These are phyloP conservation scores for Pleurotus sapidus DNA, from an alignment of 768 basidiomycete species.

Conservation along the genomic window DNA sequence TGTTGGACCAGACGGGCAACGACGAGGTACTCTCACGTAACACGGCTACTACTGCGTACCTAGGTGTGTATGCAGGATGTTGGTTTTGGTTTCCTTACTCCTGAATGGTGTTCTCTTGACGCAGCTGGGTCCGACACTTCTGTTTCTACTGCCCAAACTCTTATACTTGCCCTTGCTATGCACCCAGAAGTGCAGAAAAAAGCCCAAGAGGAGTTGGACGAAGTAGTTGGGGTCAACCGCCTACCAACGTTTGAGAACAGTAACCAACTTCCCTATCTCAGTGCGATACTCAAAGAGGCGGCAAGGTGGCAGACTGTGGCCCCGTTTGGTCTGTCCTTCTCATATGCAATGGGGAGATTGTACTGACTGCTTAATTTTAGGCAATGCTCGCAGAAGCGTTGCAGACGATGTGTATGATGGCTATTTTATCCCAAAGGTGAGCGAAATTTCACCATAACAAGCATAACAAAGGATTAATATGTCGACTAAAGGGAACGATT, in stretches of 20 bases:
- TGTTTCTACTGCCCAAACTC: slow-evolving; percentile 9
- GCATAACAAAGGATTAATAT: background rate
- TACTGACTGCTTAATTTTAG: slow-evolving; percentile 13
- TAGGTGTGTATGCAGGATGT: no score
- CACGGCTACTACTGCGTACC: no score
- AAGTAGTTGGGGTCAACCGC: slow-evolving; percentile 15
- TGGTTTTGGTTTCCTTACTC: background rate
- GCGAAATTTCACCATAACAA: background rate
- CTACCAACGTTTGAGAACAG: slow-evolving; percentile 15
- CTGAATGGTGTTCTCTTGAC: background rate
- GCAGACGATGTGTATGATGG: slow-evolving; percentile 32
- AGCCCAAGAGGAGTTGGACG: slow-evolving; percentile 16
- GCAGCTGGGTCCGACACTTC: slow-evolving; percentile 10
- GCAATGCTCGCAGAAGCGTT: slow-evolving; percentile 22
- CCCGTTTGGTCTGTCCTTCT: slow-evolving; percentile 8
- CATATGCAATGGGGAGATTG: background rate
- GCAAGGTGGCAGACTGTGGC: slow-evolving; percentile 13
- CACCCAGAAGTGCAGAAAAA: slow-evolving; percentile 15
- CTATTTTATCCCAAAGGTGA: slow-evolving; percentile 25
- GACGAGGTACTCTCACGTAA: no score
- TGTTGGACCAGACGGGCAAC: no score
- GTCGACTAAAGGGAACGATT: slow-evolving; percentile 16
- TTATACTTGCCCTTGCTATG: slow-evolving; percentile 14
- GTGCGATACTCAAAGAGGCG: slow-evolving; percentile 14
- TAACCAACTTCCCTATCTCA: slow-evolving; percentile 12